Evolutionary conservation across 352 stramenopile genomes (phyloP).

Genomic region (Pythium pectinolyticum): DNA sequence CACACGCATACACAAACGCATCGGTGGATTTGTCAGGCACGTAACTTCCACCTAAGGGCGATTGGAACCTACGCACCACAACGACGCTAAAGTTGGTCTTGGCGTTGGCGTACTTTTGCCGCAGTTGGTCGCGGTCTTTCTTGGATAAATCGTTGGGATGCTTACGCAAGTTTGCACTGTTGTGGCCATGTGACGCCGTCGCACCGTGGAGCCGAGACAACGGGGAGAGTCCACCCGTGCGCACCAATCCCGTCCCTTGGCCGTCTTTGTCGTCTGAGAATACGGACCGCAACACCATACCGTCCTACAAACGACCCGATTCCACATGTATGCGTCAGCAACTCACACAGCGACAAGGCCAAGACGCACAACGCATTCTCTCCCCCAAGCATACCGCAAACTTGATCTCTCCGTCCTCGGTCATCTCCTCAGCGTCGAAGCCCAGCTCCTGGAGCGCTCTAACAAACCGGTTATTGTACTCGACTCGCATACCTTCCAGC

Average conservation of each 20-base stretch:
- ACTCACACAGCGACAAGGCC: not conserved
- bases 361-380: not conserved
- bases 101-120: slow-evolving; percentile 76
- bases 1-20: no score
- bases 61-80: slow-evolving; percentile 38
- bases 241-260: not conserved
- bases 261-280: slow-evolving; percentile 38
- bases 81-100: slow-evolving; percentile 78
- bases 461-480: slow-evolving; percentile 82
- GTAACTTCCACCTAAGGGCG: not conserved
- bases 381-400: slow-evolving; percentile 53
- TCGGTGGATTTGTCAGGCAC: no score
- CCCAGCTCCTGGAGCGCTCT: slow-evolving; percentile 70
- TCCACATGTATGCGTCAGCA: not conserved
- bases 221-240: slow-evolving; percentile 19
- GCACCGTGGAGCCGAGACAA: slow-evolving; percentile 4
- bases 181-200: not conserved
- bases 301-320: slow-evolving; percentile 54
- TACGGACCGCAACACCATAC: slow-evolving; percentile 61
- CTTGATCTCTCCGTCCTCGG: slow-evolving; percentile 76
- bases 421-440: slow-evolving; percentile 80
- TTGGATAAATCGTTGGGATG: slow-evolving; percentile 48
- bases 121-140: slow-evolving; percentile 64
- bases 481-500: slow-evolving; percentile 58
- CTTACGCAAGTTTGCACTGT: slow-evolving; percentile 6